These are phyloP conservation scores for Pinus albicaulis DNA, from an alignment of 75 land plant genomes.

Conservation along the genomic window DNA sequence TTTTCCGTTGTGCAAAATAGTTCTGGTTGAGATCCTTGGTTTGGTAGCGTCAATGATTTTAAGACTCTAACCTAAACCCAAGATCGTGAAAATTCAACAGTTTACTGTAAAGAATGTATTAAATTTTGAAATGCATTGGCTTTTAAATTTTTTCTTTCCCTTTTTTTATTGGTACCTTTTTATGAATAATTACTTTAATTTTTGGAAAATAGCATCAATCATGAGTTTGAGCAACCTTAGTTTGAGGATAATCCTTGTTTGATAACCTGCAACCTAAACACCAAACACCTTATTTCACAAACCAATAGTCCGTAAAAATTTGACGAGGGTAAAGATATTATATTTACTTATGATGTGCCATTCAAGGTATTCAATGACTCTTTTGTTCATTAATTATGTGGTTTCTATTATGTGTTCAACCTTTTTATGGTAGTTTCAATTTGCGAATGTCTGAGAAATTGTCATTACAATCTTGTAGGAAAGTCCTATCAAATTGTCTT, in stretches of 20 bases:
- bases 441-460: slow-evolving; percentile 39
- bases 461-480: no score
- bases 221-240: slow-evolving; percentile 65
- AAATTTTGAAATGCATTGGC: no score
- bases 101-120: no score
- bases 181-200: no score
- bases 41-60: no score
- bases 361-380: slow-evolving; percentile 28
- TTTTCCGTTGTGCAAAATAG: no score
- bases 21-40: no score
- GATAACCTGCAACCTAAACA: slow-evolving; percentile 66
- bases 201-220: slow-evolving; percentile 57
- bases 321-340: slow-evolving; percentile 49
- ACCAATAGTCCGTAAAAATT: slow-evolving; percentile 71
- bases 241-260: slow-evolving; percentile 67
- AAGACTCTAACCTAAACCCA: no score
- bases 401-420: neutral
- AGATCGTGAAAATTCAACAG: no score
- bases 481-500: slow-evolving; percentile 47
- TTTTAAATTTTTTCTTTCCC: no score
- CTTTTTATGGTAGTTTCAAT: neutral
- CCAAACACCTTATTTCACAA: slow-evolving; percentile 47
- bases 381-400: neutral
- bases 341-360: slow-evolving; percentile 42
- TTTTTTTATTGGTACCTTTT: no score